Evolutionary conservation across 1,139 yeast genomes (phyloP), one percentile per base, ranked within the genome.

Genomic region (Scheffersomyces titani): DNA sequence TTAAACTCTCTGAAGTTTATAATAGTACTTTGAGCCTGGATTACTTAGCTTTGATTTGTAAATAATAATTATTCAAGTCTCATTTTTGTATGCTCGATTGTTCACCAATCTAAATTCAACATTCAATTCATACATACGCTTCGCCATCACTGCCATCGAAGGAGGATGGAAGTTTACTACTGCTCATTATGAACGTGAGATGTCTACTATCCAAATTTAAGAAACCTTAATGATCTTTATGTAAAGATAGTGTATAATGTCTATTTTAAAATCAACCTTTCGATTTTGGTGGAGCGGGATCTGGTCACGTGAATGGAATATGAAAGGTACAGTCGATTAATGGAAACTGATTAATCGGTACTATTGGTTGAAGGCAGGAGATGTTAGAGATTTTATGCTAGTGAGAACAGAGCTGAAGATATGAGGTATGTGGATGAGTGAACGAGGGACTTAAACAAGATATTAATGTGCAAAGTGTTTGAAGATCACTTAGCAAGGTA

Each of bases 131-230:
- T 50, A 62, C 74, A 55, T 68, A 70, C 73, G 65, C 69, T 59
- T 69, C 73, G 52, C 68, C 70, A 13, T 53, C 51, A 4, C 47
- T 50, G 16, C 61, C 62, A 44, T 67, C 71, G 54, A 67, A 70
- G 24, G 72, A 70, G 22, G 72, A 70, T 54, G 74, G 73, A 49
- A 69, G 61, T 47, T 63, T 63, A 44, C 61, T 13, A 11, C 40
- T 30, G 40, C 40, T 30, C 40, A 30, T 30, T 2, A 30, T 30
- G 40, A 30, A 30, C 13, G 16, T 30, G 40, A 30, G 13, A 30
- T 30, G 2, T 9, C 13, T 9, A 30, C 3, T 9, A 30, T 2
- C 40, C 40, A 30, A 30, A 22, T 11, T 30, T 13, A 30, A 30
- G 40, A 9, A 11, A 16, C 16, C 40, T 16, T 11, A 6, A 30